Base-by-base conservation (phyloP, 2,329 filamentous ascomycete species). In the Colletotrichum orchidophilum region DNA sequence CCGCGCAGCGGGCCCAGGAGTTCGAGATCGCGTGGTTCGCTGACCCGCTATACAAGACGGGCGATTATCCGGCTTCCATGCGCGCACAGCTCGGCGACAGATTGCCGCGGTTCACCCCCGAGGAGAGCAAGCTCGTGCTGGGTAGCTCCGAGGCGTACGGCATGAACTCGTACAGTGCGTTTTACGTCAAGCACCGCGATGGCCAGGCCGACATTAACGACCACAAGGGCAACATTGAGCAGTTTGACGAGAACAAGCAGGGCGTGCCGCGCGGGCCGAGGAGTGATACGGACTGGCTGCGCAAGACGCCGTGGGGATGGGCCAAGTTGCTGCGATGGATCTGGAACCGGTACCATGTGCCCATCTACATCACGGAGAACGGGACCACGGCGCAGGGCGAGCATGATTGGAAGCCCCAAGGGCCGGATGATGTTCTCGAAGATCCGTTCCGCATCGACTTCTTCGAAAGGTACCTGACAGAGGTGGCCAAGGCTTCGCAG, bases 1-100 rank as follows among this genome's bases (percentile, higher is more conserved):
- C 81, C 1, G 81, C 82, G 7, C 76, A 83, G 67, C 77, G 81
- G n/a, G 80, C 80, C 0, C 78, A 78, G 26, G 81, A 84, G 62
- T 84, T 84, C 31, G 81, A 83, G 66, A 83, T 83, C 52, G 81
- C 77, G 1, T 84, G 82, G 82, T 84, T 82, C 52, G 81, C 77
- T 11, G 80, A 83, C 55, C 81, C 81, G 11, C 66, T 83, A 6
- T 83, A 82, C 61, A 75, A 79, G 73, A 78, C 75, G 4, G 81
- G 80, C 55, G 81, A 83, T 63, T 83, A 84, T 26, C 82, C 82
- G 0, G 76, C 77, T 0, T 80, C 76, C 3, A 83, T 83, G 82
- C 77, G 82, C 1, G 77, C 76, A 5, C 81, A 82, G 61, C 79
- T 83, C 1, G 81, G 80, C 8, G 79, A 81, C 49, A 74, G 81